Conservation (phyloP, 2,329 filamentous ascomycete species). For the Diaporthe helianthi region DNA sequence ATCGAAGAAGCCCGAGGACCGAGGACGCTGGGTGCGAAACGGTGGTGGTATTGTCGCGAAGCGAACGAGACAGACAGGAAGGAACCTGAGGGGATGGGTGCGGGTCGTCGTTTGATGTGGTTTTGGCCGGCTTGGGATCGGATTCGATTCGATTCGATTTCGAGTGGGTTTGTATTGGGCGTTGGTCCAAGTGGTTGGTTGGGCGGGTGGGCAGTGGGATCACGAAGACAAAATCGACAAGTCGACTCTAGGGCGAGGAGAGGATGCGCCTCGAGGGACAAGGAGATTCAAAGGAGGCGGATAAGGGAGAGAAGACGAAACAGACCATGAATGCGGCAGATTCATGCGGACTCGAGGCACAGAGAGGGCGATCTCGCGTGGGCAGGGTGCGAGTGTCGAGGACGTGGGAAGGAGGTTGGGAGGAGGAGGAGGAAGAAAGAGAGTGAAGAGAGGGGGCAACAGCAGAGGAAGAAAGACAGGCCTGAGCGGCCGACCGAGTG, state of each 20-base stretch:
- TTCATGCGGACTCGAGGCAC: constrained; percentile 33
- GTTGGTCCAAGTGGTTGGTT: constrained; percentile 32
- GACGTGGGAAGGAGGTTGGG: constrained; percentile 28
- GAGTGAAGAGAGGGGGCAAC: constrained; percentile 33
- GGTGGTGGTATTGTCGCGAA: constrained; percentile 7
- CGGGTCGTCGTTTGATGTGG: neutral
- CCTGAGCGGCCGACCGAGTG: constrained; percentile 26
- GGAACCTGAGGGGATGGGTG: constrained; percentile 1
- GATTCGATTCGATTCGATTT: constrained; percentile 19
- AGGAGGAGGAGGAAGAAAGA: constrained; percentile 31
- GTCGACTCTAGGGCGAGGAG: constrained; percentile 38
- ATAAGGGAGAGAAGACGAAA: constrained; percentile 32
- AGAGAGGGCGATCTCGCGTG: constrained; percentile 21
- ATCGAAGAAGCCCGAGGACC: constrained; percentile 15
- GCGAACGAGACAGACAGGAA: neutral
- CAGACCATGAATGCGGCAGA: constrained; percentile 33
- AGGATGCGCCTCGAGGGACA: constrained; percentile 43
- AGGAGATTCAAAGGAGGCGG: constrained; percentile 39
- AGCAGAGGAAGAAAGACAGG: constrained; percentile 31
- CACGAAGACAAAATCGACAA: constrained; percentile 36
- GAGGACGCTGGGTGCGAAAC: neutral
- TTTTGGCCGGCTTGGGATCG: neutral
- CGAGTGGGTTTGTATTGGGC: neutral
- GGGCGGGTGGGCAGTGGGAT: constrained; percentile 36
- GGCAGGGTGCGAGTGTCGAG: constrained; percentile 27